Evolutionary conservation across 805 yeast genomes (phyloP), one percentile per base, ranked within the genome.

Genomic region (Yarrowia sp.): DNA sequence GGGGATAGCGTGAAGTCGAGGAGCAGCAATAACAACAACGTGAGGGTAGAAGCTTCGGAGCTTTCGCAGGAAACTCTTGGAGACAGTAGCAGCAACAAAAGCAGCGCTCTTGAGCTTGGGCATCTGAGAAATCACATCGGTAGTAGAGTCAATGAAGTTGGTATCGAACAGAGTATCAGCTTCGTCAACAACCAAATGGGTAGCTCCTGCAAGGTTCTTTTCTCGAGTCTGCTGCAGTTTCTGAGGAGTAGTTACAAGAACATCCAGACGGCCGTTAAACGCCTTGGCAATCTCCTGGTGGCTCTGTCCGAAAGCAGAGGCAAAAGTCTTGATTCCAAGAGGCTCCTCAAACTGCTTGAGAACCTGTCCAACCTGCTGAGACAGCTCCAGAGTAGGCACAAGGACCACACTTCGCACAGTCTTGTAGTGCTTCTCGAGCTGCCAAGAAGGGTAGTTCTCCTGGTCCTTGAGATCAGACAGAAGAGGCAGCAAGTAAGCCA

Each of bases 101-200:
- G 92, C 81, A 22, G 91, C 74, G 67, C 90, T 88, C 53, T 79
- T 80, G 44, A 88, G 76, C 66, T 83, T 82, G 17, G 83, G 79
- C 77, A 86, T 80, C 57, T 75, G 69, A 22, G 75, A 78, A 13
- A 91, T 76, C 1, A 84, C 82, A 1, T 78, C 74, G 67, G 84
- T 81, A 2, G 97, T 89, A 57, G 84, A 86, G 31, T 81, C 81
- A 10, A 86, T 74, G 82, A 92, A 92, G 0, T 95, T 87, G 62
- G 84, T 83, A 73, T 92, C 96, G 85, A 92, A 81, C 65, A 93
- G 77, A 0, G 97, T 89, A 75, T 93, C 99, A 0, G 99, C 98
- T 75, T 93, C 99, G 73, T 93, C 99, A 13, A 89, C 83, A 1
- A 90, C 93, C 50, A 88, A 79, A 71, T 82, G 87, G 32, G 80